phyloP scores from a whole-genome alignment of 495 filamentous ascomycete genomes.

The Aspergillus steynii region DNA sequence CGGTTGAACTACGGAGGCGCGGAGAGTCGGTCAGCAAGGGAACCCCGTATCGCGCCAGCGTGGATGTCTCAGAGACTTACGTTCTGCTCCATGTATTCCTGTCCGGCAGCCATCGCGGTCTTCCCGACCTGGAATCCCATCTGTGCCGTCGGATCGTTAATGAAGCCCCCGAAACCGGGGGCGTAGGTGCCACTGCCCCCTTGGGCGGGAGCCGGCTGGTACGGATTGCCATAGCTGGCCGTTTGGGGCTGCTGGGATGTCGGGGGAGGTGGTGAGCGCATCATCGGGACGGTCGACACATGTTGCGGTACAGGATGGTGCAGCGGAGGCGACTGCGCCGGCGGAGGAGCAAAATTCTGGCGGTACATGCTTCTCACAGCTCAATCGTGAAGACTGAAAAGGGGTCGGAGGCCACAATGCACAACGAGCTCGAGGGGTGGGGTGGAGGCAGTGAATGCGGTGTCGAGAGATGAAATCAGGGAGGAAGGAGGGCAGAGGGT shows the following conservation, averaged over 20 bases:
- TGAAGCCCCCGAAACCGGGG: conserved; percentile 82
- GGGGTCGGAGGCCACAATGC: not conserved
- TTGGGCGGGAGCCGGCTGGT: conserved; percentile 55
- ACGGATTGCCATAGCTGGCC: conserved; percentile 72
- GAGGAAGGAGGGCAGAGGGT: conserved; percentile 14
- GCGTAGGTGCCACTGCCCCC: conserved; percentile 58
- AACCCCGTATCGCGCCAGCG: not conserved
- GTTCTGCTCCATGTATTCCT: conserved; percentile 92
- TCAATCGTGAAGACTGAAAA: conserved; percentile 4
- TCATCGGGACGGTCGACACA: conserved; percentile 97
- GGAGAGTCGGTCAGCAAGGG: conserved; percentile 15
- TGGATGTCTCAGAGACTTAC: conserved; percentile 41
- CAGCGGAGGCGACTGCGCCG: conserved; percentile 87
- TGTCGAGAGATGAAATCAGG: conserved; percentile 1
- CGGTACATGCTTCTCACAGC: conserved; percentile 69
- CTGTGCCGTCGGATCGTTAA: conserved; percentile 94
- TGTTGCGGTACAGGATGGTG: conserved; percentile 98
- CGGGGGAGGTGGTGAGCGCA: conserved; percentile 92
- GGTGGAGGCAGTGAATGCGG: not conserved
- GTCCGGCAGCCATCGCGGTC: conserved; percentile 81
- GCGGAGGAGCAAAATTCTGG: conserved; percentile 69
- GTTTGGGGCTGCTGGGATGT: conserved; percentile 69
- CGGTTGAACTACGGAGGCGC: conserved; percentile 69
- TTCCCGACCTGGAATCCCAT: conserved; percentile 94
- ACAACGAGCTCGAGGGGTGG: not conserved